These are phyloP conservation scores for Gypsophila paniculata DNA, from an alignment of 179 eudicot species.

Conservation along the genomic window DNA sequence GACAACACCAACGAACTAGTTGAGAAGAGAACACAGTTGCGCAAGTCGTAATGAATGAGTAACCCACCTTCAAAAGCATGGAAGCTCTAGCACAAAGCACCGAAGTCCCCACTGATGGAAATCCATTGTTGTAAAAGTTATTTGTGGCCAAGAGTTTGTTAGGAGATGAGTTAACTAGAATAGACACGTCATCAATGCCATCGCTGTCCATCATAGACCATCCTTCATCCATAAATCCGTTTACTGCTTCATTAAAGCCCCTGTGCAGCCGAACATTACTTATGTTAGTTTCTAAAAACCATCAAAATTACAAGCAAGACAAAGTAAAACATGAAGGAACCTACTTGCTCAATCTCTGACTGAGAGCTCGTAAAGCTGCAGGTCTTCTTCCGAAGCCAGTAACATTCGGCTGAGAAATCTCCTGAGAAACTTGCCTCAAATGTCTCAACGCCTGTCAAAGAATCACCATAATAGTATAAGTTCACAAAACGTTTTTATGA, in stretches of 20 bases:
- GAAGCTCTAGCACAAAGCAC: constrained; percentile 87
- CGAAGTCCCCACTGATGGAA: constrained; percentile 52
- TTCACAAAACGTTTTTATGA: not conserved
- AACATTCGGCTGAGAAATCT: constrained; percentile 64
- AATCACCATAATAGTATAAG: constrained; percentile 2
- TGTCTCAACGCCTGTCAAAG: constrained; percentile 73
- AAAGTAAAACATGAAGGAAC: constrained; percentile 10
- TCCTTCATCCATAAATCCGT: constrained; percentile 82
- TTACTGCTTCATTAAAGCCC: constrained; percentile 90
- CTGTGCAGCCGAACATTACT: constrained; percentile 30
- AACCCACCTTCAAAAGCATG: constrained; percentile 79
- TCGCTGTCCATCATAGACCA: constrained; percentile 86
- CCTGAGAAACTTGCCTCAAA: constrained; percentile 76
- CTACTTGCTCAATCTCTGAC: constrained; percentile 81
- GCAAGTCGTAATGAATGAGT: not conserved
- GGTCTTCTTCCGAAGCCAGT: constrained; percentile 77
- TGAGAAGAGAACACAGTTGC: not conserved
- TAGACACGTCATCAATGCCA: constrained; percentile 81
- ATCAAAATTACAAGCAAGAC: not conserved
- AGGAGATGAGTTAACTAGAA: constrained; percentile 73
- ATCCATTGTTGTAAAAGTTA: constrained; percentile 50
- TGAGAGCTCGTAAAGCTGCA: constrained; percentile 79
- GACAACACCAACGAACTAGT: not conserved
- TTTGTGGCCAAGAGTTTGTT: constrained; percentile 62
- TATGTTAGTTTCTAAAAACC: not conserved